Evolutionary conservation across 306 rosid species (phyloP), one percentile per base, ranked within the genome.

Genomic region (Pyrus communis): DNA sequence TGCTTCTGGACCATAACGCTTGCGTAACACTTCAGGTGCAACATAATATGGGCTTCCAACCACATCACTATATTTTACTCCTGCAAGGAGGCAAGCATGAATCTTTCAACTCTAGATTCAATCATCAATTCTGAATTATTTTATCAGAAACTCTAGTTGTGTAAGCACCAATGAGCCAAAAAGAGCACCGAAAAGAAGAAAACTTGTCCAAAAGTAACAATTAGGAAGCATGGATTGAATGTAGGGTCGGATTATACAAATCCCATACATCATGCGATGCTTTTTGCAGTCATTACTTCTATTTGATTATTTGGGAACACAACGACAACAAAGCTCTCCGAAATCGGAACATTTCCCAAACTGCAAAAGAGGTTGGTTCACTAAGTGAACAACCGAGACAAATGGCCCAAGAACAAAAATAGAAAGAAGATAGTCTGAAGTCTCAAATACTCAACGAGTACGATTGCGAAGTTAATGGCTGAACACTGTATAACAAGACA

Each of bases 21-120:
- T 96, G 43, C 90, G 86, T 80, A 96, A 78, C 76, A 96, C 97
- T 88, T 96, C 99, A 19, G 99, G 99, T 30, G 99, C 99, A 54
- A 96, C 99, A 84, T 96, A 96, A 78, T 96, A 93, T 25, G 99
- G 99, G 77, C 98, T 96, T 59, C 99, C 99, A 73, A 96, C 98
- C 78, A 96, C 99, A 81, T 96, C 99, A 51, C 18, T 58, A 78
- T 92, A 96, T 75, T 79, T 83, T 84, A 92, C 93, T 54, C 96
- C 99, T 92, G 97, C 64, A 85, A 71, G 82, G 57, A 73, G 46
- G 76, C 71, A 78, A 49, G 25, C 77, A 86, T 73, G 19, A 66
- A 35, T 70, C 62, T 69, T 33, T 45, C 66, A 23, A 69, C 79
- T 76, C 71, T 59, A 76, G 42, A 23, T 61, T 55, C 81, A 83